Percentiles rank a stretch among this genome's conserved stretches.
Evolutionary conservation across 176 grass and related monocot genomes (phyloP).

Genomic region (Musa acuminata): DNA sequence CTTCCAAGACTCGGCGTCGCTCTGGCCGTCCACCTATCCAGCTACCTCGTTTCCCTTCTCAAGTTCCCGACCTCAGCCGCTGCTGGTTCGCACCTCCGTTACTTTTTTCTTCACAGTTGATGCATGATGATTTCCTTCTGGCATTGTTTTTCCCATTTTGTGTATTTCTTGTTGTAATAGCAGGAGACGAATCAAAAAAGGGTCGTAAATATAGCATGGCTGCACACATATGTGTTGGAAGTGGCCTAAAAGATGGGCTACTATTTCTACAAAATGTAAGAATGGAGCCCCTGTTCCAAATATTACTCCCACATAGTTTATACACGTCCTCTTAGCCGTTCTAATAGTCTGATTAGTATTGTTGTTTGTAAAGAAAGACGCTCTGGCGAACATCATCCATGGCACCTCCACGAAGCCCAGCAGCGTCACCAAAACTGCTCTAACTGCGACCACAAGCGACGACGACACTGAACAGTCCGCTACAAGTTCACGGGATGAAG

Average conservation of each 20-base stretch:
- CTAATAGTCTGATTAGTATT: too few species aligned
- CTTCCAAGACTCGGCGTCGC: not conserved
- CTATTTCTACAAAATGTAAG: conserved; percentile 9
- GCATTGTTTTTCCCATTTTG: not conserved
- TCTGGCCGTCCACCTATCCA: conserved; percentile 8
- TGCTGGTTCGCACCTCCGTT: not conserved
- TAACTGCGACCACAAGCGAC: not conserved
- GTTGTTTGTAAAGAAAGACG: conserved; percentile 20
- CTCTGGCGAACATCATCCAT: conserved; percentile 22
- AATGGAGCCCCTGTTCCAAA: too few species aligned
- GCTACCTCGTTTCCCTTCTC: conserved; percentile 5
- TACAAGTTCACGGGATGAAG: not conserved
- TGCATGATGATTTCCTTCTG: not conserved
- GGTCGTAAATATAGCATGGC: not conserved
- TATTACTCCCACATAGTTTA: not conserved
- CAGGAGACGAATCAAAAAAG: not conserved
- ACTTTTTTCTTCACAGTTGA: not conserved
- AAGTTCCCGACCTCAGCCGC: not conserved
- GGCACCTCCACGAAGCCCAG: conserved; percentile 2
- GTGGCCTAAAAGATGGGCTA: conserved; percentile 7
- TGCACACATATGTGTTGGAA: not conserved
- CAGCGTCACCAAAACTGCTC: conserved; percentile 8
- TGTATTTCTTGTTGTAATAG: not conserved
- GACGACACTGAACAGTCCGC: not conserved
- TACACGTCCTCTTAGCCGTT: too few species aligned